These are phyloP conservation scores for Ziziphus jujuba DNA, from an alignment of 306 rosid species.

Conservation along the genomic window DNA sequence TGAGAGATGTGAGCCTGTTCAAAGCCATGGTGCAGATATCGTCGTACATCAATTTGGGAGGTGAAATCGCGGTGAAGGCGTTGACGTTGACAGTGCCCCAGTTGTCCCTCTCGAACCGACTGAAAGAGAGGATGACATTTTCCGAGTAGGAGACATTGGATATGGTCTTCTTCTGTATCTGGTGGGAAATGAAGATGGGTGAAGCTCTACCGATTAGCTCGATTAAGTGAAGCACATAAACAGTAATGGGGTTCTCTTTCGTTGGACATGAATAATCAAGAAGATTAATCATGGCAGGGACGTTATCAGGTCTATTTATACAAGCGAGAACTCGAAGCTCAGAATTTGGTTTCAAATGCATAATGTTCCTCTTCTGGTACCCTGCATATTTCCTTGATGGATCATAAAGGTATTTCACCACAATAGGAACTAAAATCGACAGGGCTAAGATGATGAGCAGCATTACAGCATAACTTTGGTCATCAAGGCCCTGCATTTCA, in stretches of 20 bases:
- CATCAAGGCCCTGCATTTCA: slow-evolving; percentile 20
- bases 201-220: slow-evolving; percentile 60
- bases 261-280: slow-evolving; percentile 51
- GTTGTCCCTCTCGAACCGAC: slow-evolving; percentile 34
- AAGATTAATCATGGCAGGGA: slow-evolving; percentile 41
- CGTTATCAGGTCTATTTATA: slow-evolving; percentile 43
- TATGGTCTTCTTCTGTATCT: slow-evolving; percentile 28
- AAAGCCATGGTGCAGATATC: slow-evolving; percentile 65
- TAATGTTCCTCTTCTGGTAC: slow-evolving; percentile 52
- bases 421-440: slow-evolving; percentile 30
- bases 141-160: slow-evolving; percentile 17
- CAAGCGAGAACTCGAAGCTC: slow-evolving; percentile 53
- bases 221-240: slow-evolving; percentile 48
- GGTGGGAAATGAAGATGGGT: slow-evolving; percentile 58
- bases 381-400: slow-evolving; percentile 65
- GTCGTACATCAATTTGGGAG: slow-evolving; percentile 55
- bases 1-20: slow-evolving; percentile 52
- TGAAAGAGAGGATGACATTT: slow-evolving; percentile 41
- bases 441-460: slow-evolving; percentile 14
- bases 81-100: slow-evolving; percentile 22
- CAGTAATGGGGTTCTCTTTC: slow-evolving; percentile 33
- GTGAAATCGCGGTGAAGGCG: slow-evolving; percentile 62
- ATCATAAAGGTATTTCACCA: slow-evolving; percentile 34
- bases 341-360: slow-evolving; percentile 33
- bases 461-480: slow-evolving; percentile 25